These are phyloP conservation scores for Solanum medicagineum DNA, from an alignment of 257 asterid species.

Conservation along the genomic window DNA sequence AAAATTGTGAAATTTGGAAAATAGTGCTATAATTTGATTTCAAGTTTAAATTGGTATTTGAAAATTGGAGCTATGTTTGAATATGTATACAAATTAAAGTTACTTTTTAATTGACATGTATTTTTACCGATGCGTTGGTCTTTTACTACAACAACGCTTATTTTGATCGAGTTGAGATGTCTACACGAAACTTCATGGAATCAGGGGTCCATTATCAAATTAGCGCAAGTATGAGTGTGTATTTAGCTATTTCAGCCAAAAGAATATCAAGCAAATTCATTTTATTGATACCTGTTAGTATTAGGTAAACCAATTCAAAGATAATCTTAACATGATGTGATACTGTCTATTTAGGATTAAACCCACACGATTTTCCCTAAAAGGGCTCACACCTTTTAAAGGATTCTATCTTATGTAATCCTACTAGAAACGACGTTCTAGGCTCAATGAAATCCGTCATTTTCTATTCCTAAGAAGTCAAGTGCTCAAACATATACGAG, in stretches of 20 bases:
- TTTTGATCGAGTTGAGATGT: neutral
- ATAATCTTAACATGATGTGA: neutral
- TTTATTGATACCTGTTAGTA: neutral
- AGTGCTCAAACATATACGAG: too few relatives aligned
- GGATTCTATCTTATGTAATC: neutral
- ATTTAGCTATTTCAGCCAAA: neutral
- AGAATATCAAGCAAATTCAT: neutral
- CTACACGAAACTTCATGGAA: neutral
- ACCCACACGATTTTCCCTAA: neutral
- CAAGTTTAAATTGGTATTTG: too few relatives aligned
- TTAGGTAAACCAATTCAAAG: neutral
- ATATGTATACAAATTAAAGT: too few relatives aligned
- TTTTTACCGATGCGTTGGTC: too few relatives aligned
- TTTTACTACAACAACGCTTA: too few relatives aligned
- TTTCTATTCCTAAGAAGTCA: too few relatives aligned
- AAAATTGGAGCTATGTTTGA: too few relatives aligned
- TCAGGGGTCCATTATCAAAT: neutral
- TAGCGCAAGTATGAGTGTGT: neutral
- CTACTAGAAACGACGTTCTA: too few relatives aligned
- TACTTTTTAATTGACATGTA: too few relatives aligned
- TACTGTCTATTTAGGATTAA: neutral
- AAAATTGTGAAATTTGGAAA: neutral
- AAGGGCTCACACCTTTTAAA: neutral
- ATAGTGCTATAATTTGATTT: too few relatives aligned
- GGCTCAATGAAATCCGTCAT: too few relatives aligned